Percentiles rank a stretch among this genome's conserved stretches.
phyloP scores from a whole-genome alignment of 768 basidiomycete genomes.

The Leccinum barrowsii region DNA sequence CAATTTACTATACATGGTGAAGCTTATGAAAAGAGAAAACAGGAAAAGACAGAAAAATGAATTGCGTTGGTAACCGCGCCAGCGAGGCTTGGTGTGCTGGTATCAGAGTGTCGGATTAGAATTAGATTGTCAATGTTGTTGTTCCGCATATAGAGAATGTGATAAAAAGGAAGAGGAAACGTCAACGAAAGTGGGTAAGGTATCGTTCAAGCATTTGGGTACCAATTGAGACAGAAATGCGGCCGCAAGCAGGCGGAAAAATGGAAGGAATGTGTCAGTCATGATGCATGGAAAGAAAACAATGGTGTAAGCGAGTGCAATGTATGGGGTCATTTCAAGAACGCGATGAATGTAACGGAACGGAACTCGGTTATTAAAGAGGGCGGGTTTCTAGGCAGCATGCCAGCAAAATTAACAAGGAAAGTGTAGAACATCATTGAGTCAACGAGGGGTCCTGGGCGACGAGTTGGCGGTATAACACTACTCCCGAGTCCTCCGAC shows the following conservation, averaged over 20 bases:
- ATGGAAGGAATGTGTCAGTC: conserved; percentile 31
- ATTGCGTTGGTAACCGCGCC: conserved; percentile 19
- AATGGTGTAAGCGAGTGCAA: conserved; percentile 28
- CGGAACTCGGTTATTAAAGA: conserved; percentile 21
- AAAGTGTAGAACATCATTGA: conserved; percentile 22
- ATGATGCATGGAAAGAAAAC: conserved; percentile 24
- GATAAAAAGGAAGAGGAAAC: conserved; percentile 25
- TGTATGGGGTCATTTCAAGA: conserved; percentile 21
- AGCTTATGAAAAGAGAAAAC: conserved; percentile 3
- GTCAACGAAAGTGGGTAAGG: conserved; percentile 33
- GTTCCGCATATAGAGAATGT: conserved; percentile 37
- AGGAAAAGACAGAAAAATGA: not conserved
- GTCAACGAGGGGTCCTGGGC: conserved; percentile 71
- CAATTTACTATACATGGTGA: conserved; percentile 23
- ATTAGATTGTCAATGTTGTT: conserved; percentile 30
- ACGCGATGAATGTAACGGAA: conserved; percentile 17
- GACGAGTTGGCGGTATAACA: conserved; percentile 78
- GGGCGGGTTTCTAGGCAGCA: conserved; percentile 17
- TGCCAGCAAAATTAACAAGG: conserved; percentile 3
- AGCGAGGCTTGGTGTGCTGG: conserved; percentile 16
- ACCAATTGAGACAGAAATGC: conserved; percentile 22
- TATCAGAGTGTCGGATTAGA: conserved; percentile 28
- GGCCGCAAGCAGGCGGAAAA: conserved; percentile 17
- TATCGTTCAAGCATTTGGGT: conserved; percentile 32
- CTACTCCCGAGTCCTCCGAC: conserved; percentile 72